These are phyloP conservation scores for Polygonum maritimum DNA, from an alignment of 148 eudicot species.

Conservation along the genomic window DNA sequence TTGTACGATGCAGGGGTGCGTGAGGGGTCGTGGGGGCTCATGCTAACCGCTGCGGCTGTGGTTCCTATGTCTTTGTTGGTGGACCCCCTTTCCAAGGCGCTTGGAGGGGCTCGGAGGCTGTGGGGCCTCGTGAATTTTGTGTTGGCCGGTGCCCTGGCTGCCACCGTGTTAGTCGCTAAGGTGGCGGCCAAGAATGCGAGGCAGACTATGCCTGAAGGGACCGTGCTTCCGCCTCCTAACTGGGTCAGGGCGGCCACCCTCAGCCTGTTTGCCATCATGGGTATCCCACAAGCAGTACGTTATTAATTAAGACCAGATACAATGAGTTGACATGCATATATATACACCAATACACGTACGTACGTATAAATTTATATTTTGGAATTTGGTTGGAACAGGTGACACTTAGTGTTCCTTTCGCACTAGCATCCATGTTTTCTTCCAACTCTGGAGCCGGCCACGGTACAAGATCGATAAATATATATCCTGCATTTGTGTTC, in stretches of 20 bases:
- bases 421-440: conserved; percentile 75
- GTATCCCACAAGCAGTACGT: not conserved
- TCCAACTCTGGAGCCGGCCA: conserved; percentile 63
- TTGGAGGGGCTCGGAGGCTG: not conserved
- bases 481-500: too few species aligned
- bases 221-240: not conserved
- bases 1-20: not conserved
- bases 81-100: not conserved
- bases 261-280: not conserved
- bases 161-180: not conserved
- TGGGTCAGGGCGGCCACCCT: not conserved
- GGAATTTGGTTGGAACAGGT: conserved; percentile 23
- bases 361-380: too few species aligned
- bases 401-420: conserved; percentile 74
- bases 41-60: not conserved
- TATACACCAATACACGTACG: too few species aligned
- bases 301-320: too few species aligned
- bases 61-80: not conserved
- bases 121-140: not conserved
- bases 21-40: not conserved
- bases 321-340: not conserved
- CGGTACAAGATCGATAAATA: conserved; percentile 23
- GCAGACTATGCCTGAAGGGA: not conserved
- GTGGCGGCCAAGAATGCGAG: not conserved
- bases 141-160: not conserved